Percentiles rank a stretch among this genome's conserved stretches.
Conservation (phyloP, 345 rosid genomes). For the Geranium brycei region DNA sequence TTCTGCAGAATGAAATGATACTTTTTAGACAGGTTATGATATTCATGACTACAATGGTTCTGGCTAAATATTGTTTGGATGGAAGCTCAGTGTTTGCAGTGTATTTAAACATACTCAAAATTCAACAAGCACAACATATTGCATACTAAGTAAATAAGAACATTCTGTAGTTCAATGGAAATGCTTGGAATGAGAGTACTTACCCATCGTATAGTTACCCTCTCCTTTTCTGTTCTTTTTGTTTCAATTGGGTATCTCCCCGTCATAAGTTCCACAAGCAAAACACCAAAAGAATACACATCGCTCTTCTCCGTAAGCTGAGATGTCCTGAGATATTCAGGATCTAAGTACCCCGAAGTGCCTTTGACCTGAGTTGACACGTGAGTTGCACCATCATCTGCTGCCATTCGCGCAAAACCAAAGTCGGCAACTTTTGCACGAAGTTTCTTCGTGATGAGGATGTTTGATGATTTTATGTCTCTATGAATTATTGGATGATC, state of each 20-base stretch:
- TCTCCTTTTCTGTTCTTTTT: constrained; percentile 33
- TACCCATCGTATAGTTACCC: constrained; percentile 63
- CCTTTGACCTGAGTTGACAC: constrained; percentile 80
- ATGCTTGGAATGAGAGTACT: constrained; percentile 5
- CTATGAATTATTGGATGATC: constrained; percentile 83
- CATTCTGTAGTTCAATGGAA: not conserved
- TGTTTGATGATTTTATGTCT: constrained; percentile 78
- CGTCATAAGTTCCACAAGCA: constrained; percentile 59
- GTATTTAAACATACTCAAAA: not conserved
- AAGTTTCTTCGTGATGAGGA: constrained; percentile 61
- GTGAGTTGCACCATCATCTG: constrained; percentile 51
- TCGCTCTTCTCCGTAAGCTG: constrained; percentile 76
- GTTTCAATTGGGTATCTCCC: constrained; percentile 68
- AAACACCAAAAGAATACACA: constrained; percentile 75
- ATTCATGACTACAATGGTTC: no score
- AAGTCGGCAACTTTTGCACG: constrained; percentile 91
- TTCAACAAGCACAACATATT: not conserved
- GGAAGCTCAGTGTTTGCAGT: not conserved
- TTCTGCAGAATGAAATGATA: no score
- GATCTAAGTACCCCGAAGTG: constrained; percentile 67
- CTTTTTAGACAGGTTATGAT: no score
- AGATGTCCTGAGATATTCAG: constrained; percentile 67
- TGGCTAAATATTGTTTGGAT: no score
- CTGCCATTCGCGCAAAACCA: constrained; percentile 61
- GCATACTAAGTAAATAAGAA: no score